Percentiles rank a stretch among this genome's conserved stretches.
These are phyloP conservation scores for Dendrobium nobile DNA, from an alignment of 106 monocot species.

Conservation along the genomic window DNA sequence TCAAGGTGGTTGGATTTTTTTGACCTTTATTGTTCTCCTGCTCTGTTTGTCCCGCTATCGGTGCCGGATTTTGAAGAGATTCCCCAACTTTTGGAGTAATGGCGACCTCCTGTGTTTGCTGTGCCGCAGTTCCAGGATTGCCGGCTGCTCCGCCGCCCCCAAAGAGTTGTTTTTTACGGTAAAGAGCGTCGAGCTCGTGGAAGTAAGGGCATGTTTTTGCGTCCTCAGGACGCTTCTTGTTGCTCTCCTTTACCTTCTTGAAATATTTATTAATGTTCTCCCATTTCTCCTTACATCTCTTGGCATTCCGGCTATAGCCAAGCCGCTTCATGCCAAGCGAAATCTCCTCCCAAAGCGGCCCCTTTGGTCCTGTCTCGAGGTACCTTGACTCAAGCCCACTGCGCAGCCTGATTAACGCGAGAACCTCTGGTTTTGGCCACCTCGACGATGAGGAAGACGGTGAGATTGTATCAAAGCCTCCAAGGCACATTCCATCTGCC, in stretches of 20 bases:
- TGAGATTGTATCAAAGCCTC: neutral
- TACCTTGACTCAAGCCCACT: slow-evolving; percentile 49
- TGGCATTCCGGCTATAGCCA: slow-evolving; percentile 59
- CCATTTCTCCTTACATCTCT: slow-evolving; percentile 91
- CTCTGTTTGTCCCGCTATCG: neutral
- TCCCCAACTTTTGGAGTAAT: neutral
- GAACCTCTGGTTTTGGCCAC: slow-evolving; percentile 58
- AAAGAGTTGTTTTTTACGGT: slow-evolving; percentile 38
- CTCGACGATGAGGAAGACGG: slow-evolving; percentile 21
- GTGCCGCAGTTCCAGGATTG: neutral
- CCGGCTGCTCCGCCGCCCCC: neutral
- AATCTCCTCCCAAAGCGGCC: slow-evolving; percentile 83
- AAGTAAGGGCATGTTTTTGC: slow-evolving; percentile 89
- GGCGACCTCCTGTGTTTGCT: neutral
- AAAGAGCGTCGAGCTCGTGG: slow-evolving; percentile 74
- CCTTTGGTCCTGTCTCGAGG: slow-evolving; percentile 62
- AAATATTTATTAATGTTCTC: slow-evolving; percentile 94
- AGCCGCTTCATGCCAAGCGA: slow-evolving; percentile 44
- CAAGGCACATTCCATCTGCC: neutral
- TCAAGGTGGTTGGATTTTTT: neutral
- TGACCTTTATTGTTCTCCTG: neutral
- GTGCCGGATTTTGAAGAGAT: neutral
- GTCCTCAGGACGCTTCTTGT: slow-evolving; percentile 73
- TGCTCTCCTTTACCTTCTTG: slow-evolving; percentile 89
- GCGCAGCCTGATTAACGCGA: slow-evolving; percentile 42